These are phyloP conservation scores for Trichophyton schoenleinii DNA, from an alignment of 2,329 filamentous ascomycete genomes.

Conservation along the genomic window DNA sequence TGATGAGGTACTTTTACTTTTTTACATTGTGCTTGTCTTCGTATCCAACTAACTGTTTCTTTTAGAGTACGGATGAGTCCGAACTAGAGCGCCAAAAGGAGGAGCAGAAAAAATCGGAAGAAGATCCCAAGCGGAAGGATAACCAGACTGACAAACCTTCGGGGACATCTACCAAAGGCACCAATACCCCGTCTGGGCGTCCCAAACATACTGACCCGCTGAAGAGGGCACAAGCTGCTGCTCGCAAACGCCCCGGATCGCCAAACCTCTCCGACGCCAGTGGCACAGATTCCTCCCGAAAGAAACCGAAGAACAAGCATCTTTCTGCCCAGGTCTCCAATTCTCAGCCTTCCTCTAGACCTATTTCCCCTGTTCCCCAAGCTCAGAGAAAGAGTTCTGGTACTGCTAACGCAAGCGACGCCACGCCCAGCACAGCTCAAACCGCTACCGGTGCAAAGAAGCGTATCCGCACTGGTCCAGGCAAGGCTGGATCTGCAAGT, in stretches of 20 bases:
- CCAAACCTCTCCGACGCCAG: constrained; percentile 82
- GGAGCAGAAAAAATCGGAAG: constrained; percentile 47
- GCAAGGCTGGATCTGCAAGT: constrained; percentile 39
- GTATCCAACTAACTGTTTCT: constrained; percentile 9
- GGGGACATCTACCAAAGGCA: constrained; percentile 54
- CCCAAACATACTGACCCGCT: constrained; percentile 41
- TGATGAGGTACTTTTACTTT: constrained; percentile 27
- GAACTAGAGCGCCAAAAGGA: constrained; percentile 52
- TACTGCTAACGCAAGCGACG: constrained; percentile 4
- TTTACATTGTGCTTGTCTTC: constrained; percentile 11
- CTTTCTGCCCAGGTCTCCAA: constrained; percentile 19
- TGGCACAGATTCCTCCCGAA: constrained; percentile 75
- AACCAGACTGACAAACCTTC: constrained; percentile 37
- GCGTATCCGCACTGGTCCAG: constrained; percentile 25
- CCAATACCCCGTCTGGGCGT: constrained; percentile 51
- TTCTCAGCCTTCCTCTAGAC: constrained; percentile 18
- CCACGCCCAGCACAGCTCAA: constrained; percentile 3
- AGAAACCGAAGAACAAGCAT: constrained; percentile 63
- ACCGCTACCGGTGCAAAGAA: constrained; percentile 43
- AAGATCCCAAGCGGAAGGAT: constrained; percentile 44
- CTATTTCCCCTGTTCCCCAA: constrained; percentile 41
- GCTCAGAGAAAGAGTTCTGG: constrained; percentile 3
- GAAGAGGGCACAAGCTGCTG: constrained; percentile 40
- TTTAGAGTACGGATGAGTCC: constrained; percentile 48
- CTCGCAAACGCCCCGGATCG: constrained; percentile 72